A percentile compares a stretch with the other conserved stretches of the same genome.
These are phyloP conservation scores for Arachnopeziza araneosa DNA, from an alignment of 2,329 filamentous ascomycete genomes.

Conservation along the genomic window DNA sequence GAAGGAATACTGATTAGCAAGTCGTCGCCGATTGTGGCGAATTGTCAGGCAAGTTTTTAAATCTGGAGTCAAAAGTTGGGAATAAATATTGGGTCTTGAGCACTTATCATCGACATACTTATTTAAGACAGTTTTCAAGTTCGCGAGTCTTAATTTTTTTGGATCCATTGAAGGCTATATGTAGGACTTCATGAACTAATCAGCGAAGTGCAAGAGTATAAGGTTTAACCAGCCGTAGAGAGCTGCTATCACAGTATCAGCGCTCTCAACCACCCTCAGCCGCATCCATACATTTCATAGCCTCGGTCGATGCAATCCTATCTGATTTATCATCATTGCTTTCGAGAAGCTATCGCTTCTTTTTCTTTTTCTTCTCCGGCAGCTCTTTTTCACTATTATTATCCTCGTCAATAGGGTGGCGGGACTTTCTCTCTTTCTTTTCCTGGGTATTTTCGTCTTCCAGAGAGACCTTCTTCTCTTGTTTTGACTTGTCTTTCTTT, in stretches of 20 bases:
- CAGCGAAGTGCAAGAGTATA: too few species aligned
- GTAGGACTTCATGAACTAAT: too few species aligned
- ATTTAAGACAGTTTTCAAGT: not conserved
- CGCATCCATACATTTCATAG: not conserved
- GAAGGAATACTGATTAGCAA: not conserved
- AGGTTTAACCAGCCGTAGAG: too few species aligned
- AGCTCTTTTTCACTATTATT: not conserved
- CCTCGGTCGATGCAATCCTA: conserved; percentile 3
- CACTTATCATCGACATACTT: not conserved
- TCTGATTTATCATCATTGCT: conserved; percentile 7
- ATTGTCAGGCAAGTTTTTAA: not conserved
- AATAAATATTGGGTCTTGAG: not conserved
- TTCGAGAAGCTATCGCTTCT: not conserved
- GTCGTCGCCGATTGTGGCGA: not conserved
- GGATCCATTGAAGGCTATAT: not conserved
- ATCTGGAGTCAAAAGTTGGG: not conserved
- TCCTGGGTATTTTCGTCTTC: not conserved
- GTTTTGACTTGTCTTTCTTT: too few species aligned
- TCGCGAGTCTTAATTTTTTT: not conserved
- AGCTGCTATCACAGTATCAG: too few species aligned
- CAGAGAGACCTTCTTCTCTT: not conserved
- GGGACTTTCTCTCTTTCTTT: not conserved
- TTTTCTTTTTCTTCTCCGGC: not conserved
- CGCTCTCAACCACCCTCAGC: not conserved
- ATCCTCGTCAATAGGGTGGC: not conserved